Evolutionary conservation across 2,329 filamentous ascomycete species (phyloP), one percentile per base, ranked within the genome.

Genomic region (Talaromyces atroroseus): DNA sequence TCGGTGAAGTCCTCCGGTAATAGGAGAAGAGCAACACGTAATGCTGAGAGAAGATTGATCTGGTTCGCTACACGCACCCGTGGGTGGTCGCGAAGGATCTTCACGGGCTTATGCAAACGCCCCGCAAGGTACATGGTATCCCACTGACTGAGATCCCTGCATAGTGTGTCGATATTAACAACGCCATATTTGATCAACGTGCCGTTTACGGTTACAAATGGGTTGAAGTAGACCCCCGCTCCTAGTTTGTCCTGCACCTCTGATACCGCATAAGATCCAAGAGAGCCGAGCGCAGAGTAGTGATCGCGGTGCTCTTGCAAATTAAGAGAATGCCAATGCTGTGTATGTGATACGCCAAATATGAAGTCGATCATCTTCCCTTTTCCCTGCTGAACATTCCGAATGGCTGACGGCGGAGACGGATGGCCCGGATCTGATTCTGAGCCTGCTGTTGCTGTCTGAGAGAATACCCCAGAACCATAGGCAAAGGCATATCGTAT

Each of bases 361-460:
- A 99, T 95, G 70, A 99, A 96, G 74, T 99, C 94, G 61, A 99
- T 95, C 86, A 97, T 95, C 76, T 96, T 96, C 12, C 90, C 90
- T 1, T 86, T 85, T 29, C 90, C 89, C 65, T 90, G 86, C 72
- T 97, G 92, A 63, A 91, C 89, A 63, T 90, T 89, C 62, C 88
- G 79, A 7, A 97, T 86, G 1, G 90, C 89, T 52, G 85, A 79
- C 1, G 91, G 90, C 1, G 92, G 86, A 59, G 91, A 86, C 6
- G 92, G 87, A 68, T 97, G 92, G 20, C 82, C 80, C 23, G 68
- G 76, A 5, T 53, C 56, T 68, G 60, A 68, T 53, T 65, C 67
- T 38, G 66, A 63, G 4, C 65, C 63, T 46, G 76, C 71, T 44
- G 71, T 70, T 62, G 81, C 81, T 49, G 77, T 76, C 70, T 99